Base-by-base conservation (phyloP, 2,329 filamentous ascomycete species). In the Nemania sp. region DNA sequence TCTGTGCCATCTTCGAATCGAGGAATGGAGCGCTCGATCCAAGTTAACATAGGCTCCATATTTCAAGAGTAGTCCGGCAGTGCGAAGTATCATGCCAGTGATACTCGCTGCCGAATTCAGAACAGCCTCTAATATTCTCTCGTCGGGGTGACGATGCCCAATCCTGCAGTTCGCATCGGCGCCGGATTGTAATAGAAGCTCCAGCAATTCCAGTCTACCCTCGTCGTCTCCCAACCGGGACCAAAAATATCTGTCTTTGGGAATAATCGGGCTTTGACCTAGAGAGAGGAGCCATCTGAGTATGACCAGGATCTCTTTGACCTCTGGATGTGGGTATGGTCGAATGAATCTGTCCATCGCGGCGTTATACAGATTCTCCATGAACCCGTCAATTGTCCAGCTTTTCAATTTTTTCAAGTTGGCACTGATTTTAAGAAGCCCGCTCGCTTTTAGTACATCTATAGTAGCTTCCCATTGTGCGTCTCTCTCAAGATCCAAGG, bases 251-350 rank as follows among this genome's bases (percentile, higher is more conserved):
- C 34, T 7, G 34, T 13, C n/a, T n/a, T n/a, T 35, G 34, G 34
- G 34, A 7, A 13, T 35, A 13, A 35, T 35, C 13, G 34, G 34
- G 13, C 34, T 7, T 13, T 35, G 34, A 13, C 7, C 34, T 7
- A 35, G 34, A 35, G 34, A 7, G 13, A 35, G 34, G 13, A 60
- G 32, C 57, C 57, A 60, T 55, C 50, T 55, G 39, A 52, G 20
- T 29, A 25, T 20, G 39, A 7, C 34, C 34, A 35, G 7, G 34
- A 35, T 35, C 13, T 35, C 34, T 35, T 13, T 35, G 34, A 7
- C 34, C 7, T 35, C 34, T 35, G 34, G 7, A 35, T 35, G n/a
- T n/a, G n/a, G n/a, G n/a, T 35, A 7, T 35, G 7, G 34, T 35
- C 13, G 13, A 35, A 35, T 35, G 5, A 29, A 29, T 29, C 7